These are phyloP conservation scores for Stephanodiscus minutulus DNA, from an alignment of 108 stramenopile genomes.

Conservation along the genomic window DNA sequence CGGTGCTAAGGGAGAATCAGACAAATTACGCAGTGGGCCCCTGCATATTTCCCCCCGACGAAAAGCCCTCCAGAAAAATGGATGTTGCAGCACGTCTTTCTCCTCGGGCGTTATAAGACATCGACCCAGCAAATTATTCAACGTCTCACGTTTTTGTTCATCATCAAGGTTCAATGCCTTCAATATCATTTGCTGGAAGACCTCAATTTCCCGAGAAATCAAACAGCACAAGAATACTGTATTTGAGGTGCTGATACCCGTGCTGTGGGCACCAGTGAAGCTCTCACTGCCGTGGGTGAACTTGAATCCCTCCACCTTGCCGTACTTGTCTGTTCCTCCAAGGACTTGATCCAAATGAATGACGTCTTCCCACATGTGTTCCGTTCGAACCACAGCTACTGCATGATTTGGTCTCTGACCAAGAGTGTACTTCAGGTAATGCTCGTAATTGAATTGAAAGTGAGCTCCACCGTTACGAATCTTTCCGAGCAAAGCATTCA, in stretches of 20 bases:
- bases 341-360: background rate
- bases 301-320: background rate
- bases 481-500: background rate
- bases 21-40: too few species aligned
- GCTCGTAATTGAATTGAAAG: slow-evolving; percentile 3
- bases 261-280: background rate
- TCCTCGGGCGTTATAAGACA: too few species aligned
- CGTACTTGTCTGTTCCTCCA: background rate
- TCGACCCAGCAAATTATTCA: too few species aligned
- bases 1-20: too few species aligned
- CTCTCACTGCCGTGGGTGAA: background rate
- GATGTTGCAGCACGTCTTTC: too few species aligned
- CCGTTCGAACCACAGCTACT: slow-evolving; percentile 8
- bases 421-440: slow-evolving; percentile 1
- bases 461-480: slow-evolving; percentile 3
- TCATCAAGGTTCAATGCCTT: background rate
- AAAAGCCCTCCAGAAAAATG: too few species aligned
- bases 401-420: slow-evolving; percentile 1
- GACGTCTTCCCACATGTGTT: slow-evolving; percentile 1
- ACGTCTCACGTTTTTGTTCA: background rate
- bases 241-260: background rate
- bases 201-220: slow-evolving; percentile 10
- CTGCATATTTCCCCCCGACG: too few species aligned
- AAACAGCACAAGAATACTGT: background rate
- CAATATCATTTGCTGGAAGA: slow-evolving; percentile 5